A percentile compares a stretch with the other conserved stretches of the same genome.
Conservation (phyloP, 2,329 filamentous ascomycete species). For the Cordyceps pruinosa region DNA sequence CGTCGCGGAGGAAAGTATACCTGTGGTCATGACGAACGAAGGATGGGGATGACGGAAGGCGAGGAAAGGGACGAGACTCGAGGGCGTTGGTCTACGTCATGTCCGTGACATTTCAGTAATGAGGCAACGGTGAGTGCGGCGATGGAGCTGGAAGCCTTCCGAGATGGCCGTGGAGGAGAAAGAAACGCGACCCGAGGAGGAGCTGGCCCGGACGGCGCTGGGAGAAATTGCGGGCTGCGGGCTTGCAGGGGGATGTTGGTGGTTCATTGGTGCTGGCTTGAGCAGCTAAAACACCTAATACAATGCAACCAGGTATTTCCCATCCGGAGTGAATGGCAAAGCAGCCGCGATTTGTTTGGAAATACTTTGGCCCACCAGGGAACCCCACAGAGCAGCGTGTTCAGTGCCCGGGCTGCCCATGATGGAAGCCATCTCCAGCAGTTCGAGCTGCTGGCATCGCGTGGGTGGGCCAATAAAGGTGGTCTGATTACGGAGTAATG, state of each 20-base stretch:
- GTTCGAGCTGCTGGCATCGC: not conserved
- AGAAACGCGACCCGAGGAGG: slow-evolving; percentile 8
- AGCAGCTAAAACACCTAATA: not conserved
- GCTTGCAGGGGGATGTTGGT: not conserved
- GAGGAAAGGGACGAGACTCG: not conserved
- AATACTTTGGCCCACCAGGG: not conserved
- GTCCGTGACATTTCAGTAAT: not conserved
- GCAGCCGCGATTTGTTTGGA: not conserved
- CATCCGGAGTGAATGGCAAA: not conserved
- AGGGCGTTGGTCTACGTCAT: not conserved
- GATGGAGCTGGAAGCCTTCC: not conserved
- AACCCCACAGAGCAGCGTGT: not conserved
- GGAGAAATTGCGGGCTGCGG: slow-evolving; percentile 9
- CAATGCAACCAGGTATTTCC: not conserved
- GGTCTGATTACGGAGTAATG: not conserved
- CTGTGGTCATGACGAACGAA: slow-evolving; percentile 22
- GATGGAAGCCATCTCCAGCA: not conserved
- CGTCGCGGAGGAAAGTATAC: slow-evolving; percentile 11
- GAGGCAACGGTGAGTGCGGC: not conserved
- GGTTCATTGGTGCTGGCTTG: not conserved
- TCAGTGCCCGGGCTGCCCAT: no score
- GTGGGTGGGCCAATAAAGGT: not conserved
- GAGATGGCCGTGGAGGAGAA: slow-evolving; percentile 8
- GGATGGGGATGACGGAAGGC: not conserved
- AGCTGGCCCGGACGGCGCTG: slow-evolving; percentile 4